phyloP scores from a whole-genome alignment of 495 filamentous ascomycete genomes.

The Penicillium desertorum region DNA sequence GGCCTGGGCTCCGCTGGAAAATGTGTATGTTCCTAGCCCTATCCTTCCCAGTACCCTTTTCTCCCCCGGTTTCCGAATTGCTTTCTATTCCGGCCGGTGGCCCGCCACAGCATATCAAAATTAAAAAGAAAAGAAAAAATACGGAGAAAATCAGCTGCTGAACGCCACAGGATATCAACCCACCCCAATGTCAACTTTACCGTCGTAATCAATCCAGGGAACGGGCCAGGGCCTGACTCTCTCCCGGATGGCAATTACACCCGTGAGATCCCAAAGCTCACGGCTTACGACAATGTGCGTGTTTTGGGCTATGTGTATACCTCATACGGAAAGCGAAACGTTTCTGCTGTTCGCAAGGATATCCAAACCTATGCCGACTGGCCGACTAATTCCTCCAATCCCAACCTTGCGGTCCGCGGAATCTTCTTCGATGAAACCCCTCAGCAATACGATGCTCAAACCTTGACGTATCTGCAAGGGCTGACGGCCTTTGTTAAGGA shows the following conservation, averaged over 20 bases:
- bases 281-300: constrained; percentile 46
- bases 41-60: constrained; percentile 13
- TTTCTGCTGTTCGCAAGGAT: constrained; percentile 42
- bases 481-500: constrained; percentile 38
- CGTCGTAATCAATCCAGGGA: constrained; percentile 56
- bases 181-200: constrained; percentile 51
- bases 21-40: constrained; percentile 42
- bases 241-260: constrained; percentile 54
- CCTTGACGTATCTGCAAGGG: constrained; percentile 39
- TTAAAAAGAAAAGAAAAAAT: constrained; percentile 11
- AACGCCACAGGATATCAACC: constrained; percentile 39
- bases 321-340: constrained; percentile 46
- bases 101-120: constrained; percentile 19
- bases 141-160: constrained; percentile 18
- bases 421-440: constrained; percentile 53
- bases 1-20: constrained; percentile 51
- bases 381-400: constrained; percentile 37
- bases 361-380: constrained; percentile 50
- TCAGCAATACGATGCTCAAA: constrained; percentile 37
- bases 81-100: constrained; percentile 25
- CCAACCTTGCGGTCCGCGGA: constrained; percentile 41
- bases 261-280: constrained; percentile 45
- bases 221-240: constrained; percentile 48
- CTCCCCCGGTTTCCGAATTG: constrained; percentile 10
- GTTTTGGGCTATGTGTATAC: constrained; percentile 58